Conservation (phyloP, 768 basidiomycete genomes). For the Tremella yokohamensis region DNA sequence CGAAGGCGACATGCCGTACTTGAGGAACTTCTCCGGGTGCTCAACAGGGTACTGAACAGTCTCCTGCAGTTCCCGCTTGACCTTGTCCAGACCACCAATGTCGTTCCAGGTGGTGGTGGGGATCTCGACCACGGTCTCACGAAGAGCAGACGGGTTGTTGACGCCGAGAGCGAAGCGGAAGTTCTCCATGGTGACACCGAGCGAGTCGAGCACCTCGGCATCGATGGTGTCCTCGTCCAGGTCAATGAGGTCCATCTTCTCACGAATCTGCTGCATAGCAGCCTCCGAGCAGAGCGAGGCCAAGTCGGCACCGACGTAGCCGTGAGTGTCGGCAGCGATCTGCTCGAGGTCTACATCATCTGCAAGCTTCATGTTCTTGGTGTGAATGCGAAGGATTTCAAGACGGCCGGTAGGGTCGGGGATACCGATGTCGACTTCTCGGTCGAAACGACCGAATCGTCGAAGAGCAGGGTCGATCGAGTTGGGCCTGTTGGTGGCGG, state of each 20-base stretch:
- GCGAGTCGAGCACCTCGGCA: constrained; percentile 95
- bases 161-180: constrained; percentile 98
- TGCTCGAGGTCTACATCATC: constrained; percentile 97
- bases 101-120: constrained; percentile 99
- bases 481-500: constrained; percentile 84
- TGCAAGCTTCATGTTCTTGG: constrained; percentile 98
- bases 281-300: constrained; percentile 98
- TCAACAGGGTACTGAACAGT: constrained; percentile 99
- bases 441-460: constrained; percentile 98
- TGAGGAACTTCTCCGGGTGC: constrained; percentile 99
- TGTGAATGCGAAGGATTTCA: constrained; percentile 98
- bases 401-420: constrained; percentile 98
- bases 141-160: constrained; percentile 95
- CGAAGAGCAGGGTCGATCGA: constrained; percentile 98
- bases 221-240: constrained; percentile 80
- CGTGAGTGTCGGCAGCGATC: constrained; percentile 99
- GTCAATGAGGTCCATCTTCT: constrained; percentile 83
- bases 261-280: constrained; percentile 99
- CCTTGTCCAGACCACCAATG: constrained; percentile 98
- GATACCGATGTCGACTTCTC: constrained; percentile 98
- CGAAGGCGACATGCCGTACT: constrained; percentile 99
- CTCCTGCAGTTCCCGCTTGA: constrained; percentile 98
- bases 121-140: constrained; percentile 98
- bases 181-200: constrained; percentile 99
- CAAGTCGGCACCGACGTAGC: constrained; percentile 97